Evolutionary conservation across 331 rosid genomes (phyloP).

Genomic region (Prunus yedoensis): DNA sequence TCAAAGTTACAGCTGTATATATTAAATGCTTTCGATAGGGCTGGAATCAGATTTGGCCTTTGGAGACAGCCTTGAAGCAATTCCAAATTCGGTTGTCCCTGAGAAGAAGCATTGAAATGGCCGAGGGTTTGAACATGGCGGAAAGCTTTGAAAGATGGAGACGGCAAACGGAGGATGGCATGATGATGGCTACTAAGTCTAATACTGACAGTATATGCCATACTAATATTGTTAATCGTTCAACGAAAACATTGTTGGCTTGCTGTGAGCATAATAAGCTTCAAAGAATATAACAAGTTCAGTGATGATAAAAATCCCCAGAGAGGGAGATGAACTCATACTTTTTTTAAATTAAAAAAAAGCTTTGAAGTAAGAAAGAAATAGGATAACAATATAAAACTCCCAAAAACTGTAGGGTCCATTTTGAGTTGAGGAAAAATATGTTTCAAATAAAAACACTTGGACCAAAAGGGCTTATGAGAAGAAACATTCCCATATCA

Average conservation of each 20-base stretch:
- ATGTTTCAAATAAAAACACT: too few species aligned
- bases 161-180: not conserved
- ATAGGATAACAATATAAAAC: too few species aligned
- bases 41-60: not conserved
- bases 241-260: not conserved
- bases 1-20: constrained; percentile 8
- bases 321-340: too few species aligned
- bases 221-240: not conserved
- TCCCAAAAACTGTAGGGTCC: too few species aligned
- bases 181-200: not conserved
- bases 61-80: not conserved
- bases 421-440: too few species aligned
- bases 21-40: not conserved
- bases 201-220: not conserved
- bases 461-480: too few species aligned
- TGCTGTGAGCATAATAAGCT: too few species aligned
- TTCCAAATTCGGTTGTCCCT: not conserved
- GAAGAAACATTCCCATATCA: too few species aligned
- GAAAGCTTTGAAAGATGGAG: constrained; percentile 9
- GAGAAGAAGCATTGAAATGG: constrained; percentile 8
- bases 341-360: too few species aligned
- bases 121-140: constrained; percentile 6
- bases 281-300: too few species aligned
- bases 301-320: too few species aligned
- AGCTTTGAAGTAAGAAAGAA: too few species aligned